Base-by-base conservation (phyloP, 164 flowering plant genomes). In the Paratinospora sagittata region DNA sequence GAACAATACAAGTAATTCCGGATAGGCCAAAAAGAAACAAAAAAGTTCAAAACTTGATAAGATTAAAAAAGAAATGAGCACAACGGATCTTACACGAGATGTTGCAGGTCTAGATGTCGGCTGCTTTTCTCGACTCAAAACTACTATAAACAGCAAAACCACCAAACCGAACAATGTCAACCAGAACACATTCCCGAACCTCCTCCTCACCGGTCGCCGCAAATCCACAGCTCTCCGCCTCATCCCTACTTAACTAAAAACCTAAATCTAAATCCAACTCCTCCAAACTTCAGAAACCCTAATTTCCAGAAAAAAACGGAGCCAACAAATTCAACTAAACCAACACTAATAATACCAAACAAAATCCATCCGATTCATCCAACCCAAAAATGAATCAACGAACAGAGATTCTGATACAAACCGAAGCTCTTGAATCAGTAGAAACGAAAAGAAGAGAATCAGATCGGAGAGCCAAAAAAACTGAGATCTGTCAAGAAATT, bases 191-290 rank as follows among this genome's bases (percentile, higher is more conserved):
- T 83, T 87, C 17, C 92, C 74, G 8, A 84, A 71, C 66, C 88
- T 77, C 82, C 93, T 80, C 83, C 88, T 79, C 70, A 67, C 86
- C n/a, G 89, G 89, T 80, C 97, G 77, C 65, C 96, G 82, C 39
- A 81, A 86, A 69, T 89, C 93, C 73, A 72, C 43, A 11, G 84
- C 76, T 69, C 93, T 80, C 45, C 97, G 75, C 86, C 97, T 79
- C 97, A 90, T 90, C 33, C 37, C 63, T 63, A 24, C 36, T 39
- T 14, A 63, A 27, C 7, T 6, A 66, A 66, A 19, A 19, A 43
- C 47, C 6, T 5, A 8, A 41, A 41, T 63, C 39, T 39, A 37
- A 66, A 66, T n/a, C 7, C n/a, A 41, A n/a, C 16, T 39, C 24
- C 23, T 21, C 11, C 23, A 33, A 34, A 64, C 0, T 19, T 33